phyloP scores from a whole-genome alignment of 805 yeast species.

The Metschnikowia drakensbergensis region DNA sequence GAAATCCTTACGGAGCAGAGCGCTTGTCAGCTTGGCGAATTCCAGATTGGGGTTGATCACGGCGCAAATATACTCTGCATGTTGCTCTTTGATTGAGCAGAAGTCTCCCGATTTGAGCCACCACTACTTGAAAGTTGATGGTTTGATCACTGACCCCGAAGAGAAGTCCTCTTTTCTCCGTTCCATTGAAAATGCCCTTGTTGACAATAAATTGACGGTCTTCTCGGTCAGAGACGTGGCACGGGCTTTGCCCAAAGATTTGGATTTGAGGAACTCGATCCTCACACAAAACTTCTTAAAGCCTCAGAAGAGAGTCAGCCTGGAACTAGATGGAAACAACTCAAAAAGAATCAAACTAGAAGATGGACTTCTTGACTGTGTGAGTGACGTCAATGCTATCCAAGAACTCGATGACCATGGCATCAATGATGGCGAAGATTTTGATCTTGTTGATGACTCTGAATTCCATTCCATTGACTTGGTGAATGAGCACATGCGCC shows the following conservation, averaged over 20 bases:
- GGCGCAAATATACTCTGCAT: conserved; percentile 57
- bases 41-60: conserved; percentile 70
- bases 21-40: conserved; percentile 57
- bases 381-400: conserved; percentile 21
- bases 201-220: conserved; percentile 34
- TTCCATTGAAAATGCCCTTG: conserved; percentile 30
- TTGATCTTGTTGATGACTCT: conserved; percentile 5
- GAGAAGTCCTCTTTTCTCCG: conserved; percentile 26
- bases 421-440: conserved; percentile 8
- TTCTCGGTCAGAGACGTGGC: conserved; percentile 33
- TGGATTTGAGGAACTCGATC: conserved; percentile 47
- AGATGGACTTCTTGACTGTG: conserved; percentile 14
- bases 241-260: conserved; percentile 34
- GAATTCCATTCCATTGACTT: conserved; percentile 28
- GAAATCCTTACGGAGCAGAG: conserved; percentile 60
- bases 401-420: conserved; percentile 8
- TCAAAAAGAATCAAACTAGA: conserved; percentile 43
- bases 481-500: conserved; percentile 63
- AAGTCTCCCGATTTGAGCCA: conserved; percentile 43
- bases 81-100: conserved; percentile 57
- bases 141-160: conserved; percentile 50
- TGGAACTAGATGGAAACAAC: conserved; percentile 1
- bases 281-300: conserved; percentile 40
- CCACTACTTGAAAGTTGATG: conserved; percentile 43
- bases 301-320: conserved; percentile 21